Conservation (phyloP, 805 yeast species). For the Kodamaea sagamina region DNA sequence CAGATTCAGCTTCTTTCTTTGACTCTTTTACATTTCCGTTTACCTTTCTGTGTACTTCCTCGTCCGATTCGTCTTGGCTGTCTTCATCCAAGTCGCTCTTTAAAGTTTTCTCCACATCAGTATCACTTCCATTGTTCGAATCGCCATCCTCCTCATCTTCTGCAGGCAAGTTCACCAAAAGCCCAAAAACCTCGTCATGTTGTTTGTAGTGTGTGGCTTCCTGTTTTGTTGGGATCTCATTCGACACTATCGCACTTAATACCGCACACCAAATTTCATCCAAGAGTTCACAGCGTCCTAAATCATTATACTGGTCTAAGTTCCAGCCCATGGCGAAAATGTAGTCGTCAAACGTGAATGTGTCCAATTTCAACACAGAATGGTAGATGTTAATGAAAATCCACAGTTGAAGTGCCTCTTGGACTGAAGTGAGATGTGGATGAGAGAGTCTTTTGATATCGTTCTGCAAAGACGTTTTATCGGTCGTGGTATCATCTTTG, state of each 20-base stretch:
- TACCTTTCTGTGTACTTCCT: conserved; percentile 1
- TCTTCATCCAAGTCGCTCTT: conserved; percentile 27
- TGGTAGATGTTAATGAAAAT: conserved; percentile 71
- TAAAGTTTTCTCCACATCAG: conserved; percentile 21
- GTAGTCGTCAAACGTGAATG: conserved; percentile 79
- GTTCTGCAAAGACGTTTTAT: background rate
- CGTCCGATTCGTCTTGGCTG: conserved; percentile 14
- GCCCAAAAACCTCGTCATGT: conserved; percentile 32
- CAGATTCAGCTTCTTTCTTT: conserved; percentile 15
- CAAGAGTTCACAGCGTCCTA: conserved; percentile 52
- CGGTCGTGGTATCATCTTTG: background rate
- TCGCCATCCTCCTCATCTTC: conserved; percentile 28
- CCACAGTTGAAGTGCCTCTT: conserved; percentile 69
- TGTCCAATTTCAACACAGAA: conserved; percentile 62
- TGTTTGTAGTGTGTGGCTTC: conserved; percentile 36
- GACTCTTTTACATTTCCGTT: conserved; percentile 15
- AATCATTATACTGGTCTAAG: conserved; percentile 36
- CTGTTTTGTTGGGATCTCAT: conserved; percentile 27
- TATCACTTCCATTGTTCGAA: conserved; percentile 25
- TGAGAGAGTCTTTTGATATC: conserved; percentile 15
- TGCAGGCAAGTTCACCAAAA: conserved; percentile 34
- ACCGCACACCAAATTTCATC: conserved; percentile 71
- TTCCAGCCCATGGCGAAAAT: conserved; percentile 56
- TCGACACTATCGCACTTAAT: conserved; percentile 55
- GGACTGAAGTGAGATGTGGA: conserved; percentile 22